phyloP scores from a whole-genome alignment of 495 filamentous ascomycete genomes.

The Annulohypoxylon nitens region DNA sequence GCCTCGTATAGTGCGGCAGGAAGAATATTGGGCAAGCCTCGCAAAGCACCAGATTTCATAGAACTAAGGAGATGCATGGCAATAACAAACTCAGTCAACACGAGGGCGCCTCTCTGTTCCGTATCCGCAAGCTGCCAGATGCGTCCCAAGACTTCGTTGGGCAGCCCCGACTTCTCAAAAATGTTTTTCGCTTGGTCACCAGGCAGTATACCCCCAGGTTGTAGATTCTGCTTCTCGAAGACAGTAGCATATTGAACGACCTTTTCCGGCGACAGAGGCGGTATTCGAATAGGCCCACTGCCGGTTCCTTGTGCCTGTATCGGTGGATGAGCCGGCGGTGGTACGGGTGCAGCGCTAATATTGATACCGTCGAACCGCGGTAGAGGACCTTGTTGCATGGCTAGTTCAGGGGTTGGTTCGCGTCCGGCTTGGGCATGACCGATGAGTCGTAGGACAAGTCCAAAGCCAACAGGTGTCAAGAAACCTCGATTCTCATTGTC shows the following conservation, averaged over 20 bases:
- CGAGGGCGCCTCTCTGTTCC: slow-evolving; percentile 89
- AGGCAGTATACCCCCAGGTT: slow-evolving; percentile 80
- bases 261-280: slow-evolving; percentile 89
- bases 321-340: slow-evolving; percentile 65
- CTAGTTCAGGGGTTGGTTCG: slow-evolving; percentile 81
- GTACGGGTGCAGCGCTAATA: slow-evolving; percentile 48
- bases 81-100: slow-evolving; percentile 93
- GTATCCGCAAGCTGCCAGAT: slow-evolving; percentile 97
- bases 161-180: slow-evolving; percentile 90
- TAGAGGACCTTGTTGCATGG: slow-evolving; percentile 80
- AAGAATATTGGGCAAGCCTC: slow-evolving; percentile 81
- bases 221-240: slow-evolving; percentile 87
- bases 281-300: slow-evolving; percentile 82
- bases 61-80: slow-evolving; percentile 97
- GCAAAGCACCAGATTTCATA: slow-evolving; percentile 83
- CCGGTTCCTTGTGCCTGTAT: slow-evolving; percentile 75
- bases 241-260: slow-evolving; percentile 85
- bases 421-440: slow-evolving; percentile 92
- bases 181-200: slow-evolving; percentile 93
- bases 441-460: slow-evolving; percentile 90
- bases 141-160: slow-evolving; percentile 88
- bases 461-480: slow-evolving; percentile 90
- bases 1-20: slow-evolving; percentile 93
- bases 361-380: slow-evolving; percentile 88
- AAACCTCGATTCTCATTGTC: slow-evolving; percentile 96